A percentile compares a stretch with the other conserved stretches of the same genome.
phyloP scores from a whole-genome alignment of 2,329 filamentous ascomycete species.

The Trichoderma simmonsii region DNA sequence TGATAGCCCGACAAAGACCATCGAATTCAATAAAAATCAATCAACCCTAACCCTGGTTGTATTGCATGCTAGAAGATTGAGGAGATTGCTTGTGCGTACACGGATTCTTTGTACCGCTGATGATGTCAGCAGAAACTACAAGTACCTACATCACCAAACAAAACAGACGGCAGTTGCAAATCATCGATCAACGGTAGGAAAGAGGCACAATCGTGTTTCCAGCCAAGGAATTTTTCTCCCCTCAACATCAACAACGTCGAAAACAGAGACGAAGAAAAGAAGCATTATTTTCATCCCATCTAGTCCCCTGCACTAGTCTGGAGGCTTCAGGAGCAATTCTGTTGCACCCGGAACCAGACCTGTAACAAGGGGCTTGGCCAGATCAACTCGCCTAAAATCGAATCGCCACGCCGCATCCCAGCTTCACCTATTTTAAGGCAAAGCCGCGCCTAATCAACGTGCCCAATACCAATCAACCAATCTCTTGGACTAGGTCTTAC shows the following conservation, averaged over 20 bases:
- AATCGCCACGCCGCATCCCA: not conserved
- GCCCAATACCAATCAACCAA: not conserved
- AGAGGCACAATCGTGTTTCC: not conserved
- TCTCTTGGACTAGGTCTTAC: not conserved
- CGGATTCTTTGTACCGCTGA: not conserved
- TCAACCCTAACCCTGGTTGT: not conserved
- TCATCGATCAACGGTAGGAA: not conserved
- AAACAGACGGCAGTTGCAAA: not conserved
- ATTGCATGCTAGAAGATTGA: not conserved
- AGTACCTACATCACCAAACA: not conserved
- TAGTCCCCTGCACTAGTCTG: not conserved
- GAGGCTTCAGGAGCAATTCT: not conserved
- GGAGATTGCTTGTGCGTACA: not conserved
- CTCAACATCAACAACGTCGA: not conserved
- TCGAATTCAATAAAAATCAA: not conserved
- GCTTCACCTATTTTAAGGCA: not conserved
- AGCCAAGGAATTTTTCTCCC: not conserved
- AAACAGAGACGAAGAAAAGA: not conserved
- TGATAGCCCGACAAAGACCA: not conserved
- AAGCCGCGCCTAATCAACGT: not conserved
- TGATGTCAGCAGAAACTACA: not conserved
- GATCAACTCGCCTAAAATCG: not conserved
- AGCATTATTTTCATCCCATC: not conserved
- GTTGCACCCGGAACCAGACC: not conserved
- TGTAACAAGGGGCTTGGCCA: not conserved